phyloP scores from a whole-genome alignment of 768 basidiomycete genomes.

The Nidularia pulvinata region DNA sequence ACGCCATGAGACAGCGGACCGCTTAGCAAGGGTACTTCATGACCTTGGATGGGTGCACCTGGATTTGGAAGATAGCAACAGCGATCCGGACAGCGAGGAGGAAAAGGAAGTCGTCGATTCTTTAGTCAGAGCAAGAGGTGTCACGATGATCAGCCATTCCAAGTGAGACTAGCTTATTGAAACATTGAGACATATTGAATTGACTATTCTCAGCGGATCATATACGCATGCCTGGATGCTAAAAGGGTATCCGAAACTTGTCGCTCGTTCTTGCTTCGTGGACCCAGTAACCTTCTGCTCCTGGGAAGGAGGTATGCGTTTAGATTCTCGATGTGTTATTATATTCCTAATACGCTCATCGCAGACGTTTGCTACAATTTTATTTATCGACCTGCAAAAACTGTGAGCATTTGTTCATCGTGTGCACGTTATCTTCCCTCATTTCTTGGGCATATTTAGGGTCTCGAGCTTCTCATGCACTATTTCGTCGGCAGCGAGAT shows the following conservation, averaged over 20 bases:
- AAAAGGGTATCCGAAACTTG: slow-evolving; percentile 70
- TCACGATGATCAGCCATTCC: slow-evolving; percentile 86
- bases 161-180: slow-evolving; percentile 48
- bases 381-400: slow-evolving; percentile 69
- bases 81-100: slow-evolving; percentile 17
- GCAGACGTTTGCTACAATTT: slow-evolving; percentile 92
- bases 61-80: slow-evolving; percentile 10
- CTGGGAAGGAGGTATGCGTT: slow-evolving; percentile 85
- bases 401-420: slow-evolving; percentile 37
- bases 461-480: slow-evolving; percentile 76
- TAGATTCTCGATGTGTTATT: neutral
- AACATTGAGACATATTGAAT: slow-evolving; percentile 3
- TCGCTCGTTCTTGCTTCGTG: slow-evolving; percentile 81
- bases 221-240: slow-evolving; percentile 90
- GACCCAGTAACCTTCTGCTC: slow-evolving; percentile 91
- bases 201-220: slow-evolving; percentile 51
- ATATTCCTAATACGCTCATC: neutral
- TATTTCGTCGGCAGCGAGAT: slow-evolving; percentile 91
- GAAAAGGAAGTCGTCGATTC: slow-evolving; percentile 18
- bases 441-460: slow-evolving; percentile 38
- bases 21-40: slow-evolving; percentile 55
- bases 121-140: slow-evolving; percentile 38
- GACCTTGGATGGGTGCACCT: slow-evolving; percentile 63
- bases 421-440: neutral
- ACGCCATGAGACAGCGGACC: slow-evolving; percentile 56